A percentile compares a stretch with the other conserved stretches of the same genome.
Conservation (phyloP, 1,284 basidiomycete species). For the Rhodotorula sp. region DNA sequence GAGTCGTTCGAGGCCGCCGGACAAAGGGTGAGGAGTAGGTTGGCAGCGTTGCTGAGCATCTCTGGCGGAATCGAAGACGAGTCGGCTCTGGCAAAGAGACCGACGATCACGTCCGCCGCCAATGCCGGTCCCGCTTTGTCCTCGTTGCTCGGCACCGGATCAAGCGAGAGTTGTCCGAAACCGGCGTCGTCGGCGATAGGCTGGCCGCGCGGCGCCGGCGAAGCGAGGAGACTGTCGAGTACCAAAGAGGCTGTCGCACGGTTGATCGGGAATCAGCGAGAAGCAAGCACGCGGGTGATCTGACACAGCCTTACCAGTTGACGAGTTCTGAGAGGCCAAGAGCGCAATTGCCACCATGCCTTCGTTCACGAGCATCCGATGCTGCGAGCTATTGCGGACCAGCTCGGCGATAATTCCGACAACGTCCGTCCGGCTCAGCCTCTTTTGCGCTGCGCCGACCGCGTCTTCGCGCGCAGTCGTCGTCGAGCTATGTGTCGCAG, state of each 20-base stretch:
- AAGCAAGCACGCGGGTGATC: no score
- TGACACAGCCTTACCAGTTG: conserved; percentile 10
- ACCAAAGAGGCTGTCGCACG: conserved; percentile 59
- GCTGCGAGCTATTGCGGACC: conserved; percentile 71
- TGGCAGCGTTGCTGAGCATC: conserved; percentile 32
- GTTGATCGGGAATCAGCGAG: not conserved
- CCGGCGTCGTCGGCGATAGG: no score
- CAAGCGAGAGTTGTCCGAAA: no score
- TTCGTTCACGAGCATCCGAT: conserved; percentile 84
- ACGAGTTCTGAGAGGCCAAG: conserved; percentile 59
- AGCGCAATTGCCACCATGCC: conserved; percentile 79
- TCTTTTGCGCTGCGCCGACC: not conserved
- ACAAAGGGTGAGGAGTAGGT: conserved; percentile 20
- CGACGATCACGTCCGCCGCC: not conserved
- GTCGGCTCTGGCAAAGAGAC: not conserved
- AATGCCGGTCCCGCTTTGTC: no score
- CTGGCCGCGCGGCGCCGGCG: not conserved
- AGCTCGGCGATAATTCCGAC: conserved; percentile 68
- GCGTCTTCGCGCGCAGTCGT: conserved; percentile 70
- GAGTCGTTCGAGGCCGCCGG: not conserved
- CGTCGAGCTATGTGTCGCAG: conserved; percentile 56
- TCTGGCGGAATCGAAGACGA: conserved; percentile 14
- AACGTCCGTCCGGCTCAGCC: conserved; percentile 45
- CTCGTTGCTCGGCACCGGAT: no score
- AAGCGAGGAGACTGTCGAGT: conserved; percentile 49